Percentiles rank a stretch among this genome's conserved stretches.
Conservation (phyloP, 2,329 filamentous ascomycete species). For the Beauveria caledonica region DNA sequence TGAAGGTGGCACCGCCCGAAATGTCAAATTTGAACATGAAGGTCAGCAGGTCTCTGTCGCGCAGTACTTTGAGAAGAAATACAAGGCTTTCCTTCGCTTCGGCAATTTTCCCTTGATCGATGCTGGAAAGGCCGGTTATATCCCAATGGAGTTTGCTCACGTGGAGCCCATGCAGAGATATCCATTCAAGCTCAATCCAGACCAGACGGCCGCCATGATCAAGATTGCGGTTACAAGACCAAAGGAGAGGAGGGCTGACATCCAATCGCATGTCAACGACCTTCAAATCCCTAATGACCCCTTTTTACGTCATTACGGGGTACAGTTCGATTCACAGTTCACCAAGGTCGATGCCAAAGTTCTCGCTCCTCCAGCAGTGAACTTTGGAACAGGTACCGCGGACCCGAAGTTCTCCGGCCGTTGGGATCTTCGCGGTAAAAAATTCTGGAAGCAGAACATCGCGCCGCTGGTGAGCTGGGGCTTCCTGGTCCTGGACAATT, state of each 20-base stretch:
- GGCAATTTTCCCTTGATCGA: slow-evolving; percentile 48
- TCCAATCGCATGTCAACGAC: slow-evolving; percentile 46
- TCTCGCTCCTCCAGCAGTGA: slow-evolving; percentile 61
- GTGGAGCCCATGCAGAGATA: slow-evolving; percentile 51
- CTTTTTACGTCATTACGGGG: slow-evolving; percentile 63
- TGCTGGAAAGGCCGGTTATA: slow-evolving; percentile 44
- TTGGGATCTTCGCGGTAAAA: slow-evolving; percentile 81
- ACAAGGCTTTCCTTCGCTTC: slow-evolving; percentile 40
- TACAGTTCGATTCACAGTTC: slow-evolving; percentile 59
- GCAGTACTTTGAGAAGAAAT: slow-evolving; percentile 49
- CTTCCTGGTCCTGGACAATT: slow-evolving; percentile 56
- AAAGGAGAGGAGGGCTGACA: slow-evolving; percentile 54
- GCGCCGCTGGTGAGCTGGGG: slow-evolving; percentile 64
- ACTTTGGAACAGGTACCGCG: slow-evolving; percentile 50
- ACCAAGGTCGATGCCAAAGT: slow-evolving; percentile 61
- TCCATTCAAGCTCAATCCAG: slow-evolving; percentile 50
- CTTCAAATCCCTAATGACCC: slow-evolving; percentile 62
- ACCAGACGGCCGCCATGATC: slow-evolving; percentile 79
- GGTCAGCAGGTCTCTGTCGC: slow-evolving; percentile 37
- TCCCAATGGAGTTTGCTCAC: slow-evolving; percentile 54
- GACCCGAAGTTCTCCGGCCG: slow-evolving; percentile 63
- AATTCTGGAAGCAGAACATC: slow-evolving; percentile 58
- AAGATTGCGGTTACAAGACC: slow-evolving; percentile 83
- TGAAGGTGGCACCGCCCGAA: slow-evolving; percentile 41
- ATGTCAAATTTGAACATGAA: slow-evolving; percentile 47